Evolutionary conservation across 805 yeast genomes (phyloP).

Genomic region (Blastobotrys mokoenaii): DNA sequence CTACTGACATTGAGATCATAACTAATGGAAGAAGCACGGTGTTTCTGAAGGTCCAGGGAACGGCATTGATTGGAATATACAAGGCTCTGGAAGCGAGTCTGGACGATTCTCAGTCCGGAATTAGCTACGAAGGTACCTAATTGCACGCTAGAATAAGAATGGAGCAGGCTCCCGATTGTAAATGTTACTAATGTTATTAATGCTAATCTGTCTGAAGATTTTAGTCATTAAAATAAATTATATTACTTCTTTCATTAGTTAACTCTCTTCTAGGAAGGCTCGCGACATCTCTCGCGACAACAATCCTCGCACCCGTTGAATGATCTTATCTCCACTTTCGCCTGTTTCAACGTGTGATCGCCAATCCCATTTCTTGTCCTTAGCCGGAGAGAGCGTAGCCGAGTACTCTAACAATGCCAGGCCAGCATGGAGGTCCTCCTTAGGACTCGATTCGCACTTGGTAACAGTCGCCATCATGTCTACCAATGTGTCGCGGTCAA

Average conservation of each 20-base stretch:
- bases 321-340: slow-evolving; percentile 10
- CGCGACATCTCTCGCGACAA: slow-evolving; percentile 20
- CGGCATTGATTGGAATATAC: slow-evolving; percentile 6
- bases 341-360: slow-evolving; percentile 7
- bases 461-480: slow-evolving; percentile 17
- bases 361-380: slow-evolving; percentile 15
- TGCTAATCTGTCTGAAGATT: neutral
- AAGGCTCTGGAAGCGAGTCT: neutral
- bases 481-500: slow-evolving; percentile 13
- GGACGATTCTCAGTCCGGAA: no score
- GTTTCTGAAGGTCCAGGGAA: slow-evolving; percentile 3
- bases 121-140: no score
- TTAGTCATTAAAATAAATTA: neutral
- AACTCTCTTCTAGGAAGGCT: slow-evolving; percentile 16
- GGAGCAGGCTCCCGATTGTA: neutral
- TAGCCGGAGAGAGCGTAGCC: slow-evolving; percentile 1
- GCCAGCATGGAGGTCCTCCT: slow-evolving; percentile 8
- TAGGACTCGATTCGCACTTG: slow-evolving; percentile 15
- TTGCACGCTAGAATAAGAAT: neutral
- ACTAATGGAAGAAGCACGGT: slow-evolving; percentile 1
- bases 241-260: neutral
- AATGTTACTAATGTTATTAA: neutral
- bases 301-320: slow-evolving; percentile 11
- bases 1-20: neutral
- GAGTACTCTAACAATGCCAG: slow-evolving; percentile 14